A percentile compares a stretch with the other conserved stretches of the same genome.
These are phyloP conservation scores for Mortierella antarctica DNA, from an alignment of 192 early-diverging fungal genomes.

Conservation along the genomic window DNA sequence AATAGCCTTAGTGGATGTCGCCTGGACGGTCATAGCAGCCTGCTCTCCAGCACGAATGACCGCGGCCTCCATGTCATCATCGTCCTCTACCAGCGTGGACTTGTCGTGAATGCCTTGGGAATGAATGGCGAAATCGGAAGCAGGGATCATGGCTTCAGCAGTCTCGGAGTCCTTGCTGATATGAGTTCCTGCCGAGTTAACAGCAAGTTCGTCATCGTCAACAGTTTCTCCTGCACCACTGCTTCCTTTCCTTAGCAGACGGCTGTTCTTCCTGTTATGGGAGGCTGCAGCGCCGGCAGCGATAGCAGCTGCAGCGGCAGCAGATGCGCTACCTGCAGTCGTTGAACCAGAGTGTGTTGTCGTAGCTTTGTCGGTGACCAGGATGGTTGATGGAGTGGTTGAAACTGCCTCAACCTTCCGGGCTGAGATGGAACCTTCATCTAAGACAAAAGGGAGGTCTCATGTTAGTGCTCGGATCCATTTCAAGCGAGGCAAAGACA, in stretches of 20 bases:
- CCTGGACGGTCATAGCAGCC: too few relatives aligned
- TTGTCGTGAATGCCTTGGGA: too few relatives aligned
- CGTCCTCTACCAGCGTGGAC: too few relatives aligned
- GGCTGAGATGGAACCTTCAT: conserved; percentile 13
- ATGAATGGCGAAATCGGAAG: background rate
- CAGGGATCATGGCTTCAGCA: conserved; percentile 2
- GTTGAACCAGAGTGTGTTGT: background rate
- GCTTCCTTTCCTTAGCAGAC: background rate
- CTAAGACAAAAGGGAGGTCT: background rate
- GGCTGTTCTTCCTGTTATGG: background rate
- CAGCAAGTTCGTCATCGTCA: background rate
- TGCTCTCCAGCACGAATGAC: too few relatives aligned
- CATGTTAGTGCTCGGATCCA: background rate
- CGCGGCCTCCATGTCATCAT: too few relatives aligned
- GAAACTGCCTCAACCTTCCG: conserved; percentile 1
- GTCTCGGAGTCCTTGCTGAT: conserved; percentile 7
- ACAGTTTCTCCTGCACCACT: background rate
- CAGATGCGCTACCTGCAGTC: background rate
- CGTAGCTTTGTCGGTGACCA: conserved; percentile 21
- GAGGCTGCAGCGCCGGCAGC: conserved; percentile 8
- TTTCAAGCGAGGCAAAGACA: background rate
- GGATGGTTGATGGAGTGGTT: background rate
- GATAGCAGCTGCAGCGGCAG: background rate
- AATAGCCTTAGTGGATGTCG: too few relatives aligned
- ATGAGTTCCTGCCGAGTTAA: background rate